Evolutionary conservation across 2,329 filamentous ascomycete species (phyloP).

Genomic region (Lachnellula subtilissima): DNA sequence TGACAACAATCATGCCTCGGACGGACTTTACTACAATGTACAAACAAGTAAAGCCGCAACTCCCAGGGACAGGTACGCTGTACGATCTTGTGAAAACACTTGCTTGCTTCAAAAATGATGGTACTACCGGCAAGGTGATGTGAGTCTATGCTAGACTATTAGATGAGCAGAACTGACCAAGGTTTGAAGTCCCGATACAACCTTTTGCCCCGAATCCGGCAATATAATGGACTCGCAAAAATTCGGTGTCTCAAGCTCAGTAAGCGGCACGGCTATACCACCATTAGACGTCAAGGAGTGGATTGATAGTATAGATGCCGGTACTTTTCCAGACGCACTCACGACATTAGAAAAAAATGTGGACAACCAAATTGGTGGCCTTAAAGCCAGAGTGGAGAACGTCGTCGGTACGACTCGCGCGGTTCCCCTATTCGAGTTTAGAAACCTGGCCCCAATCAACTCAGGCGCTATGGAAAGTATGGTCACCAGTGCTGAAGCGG

Average conservation of each 20-base stretch:
- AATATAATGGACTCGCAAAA: too few species aligned
- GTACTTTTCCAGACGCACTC: not conserved
- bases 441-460: not conserved
- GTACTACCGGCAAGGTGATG: not conserved
- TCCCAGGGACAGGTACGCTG: not conserved
- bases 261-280: not conserved
- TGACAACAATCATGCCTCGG: slow-evolving; percentile 7
- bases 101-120: slow-evolving; percentile 7
- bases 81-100: slow-evolving; percentile 6
- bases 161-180: not conserved
- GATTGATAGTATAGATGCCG: not conserved
- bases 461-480: not conserved
- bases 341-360: not conserved
- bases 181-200: not conserved
- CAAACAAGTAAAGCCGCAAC: slow-evolving; percentile 8
- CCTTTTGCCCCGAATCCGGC: not conserved
- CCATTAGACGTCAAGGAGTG: not conserved
- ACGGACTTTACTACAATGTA: slow-evolving; percentile 10
- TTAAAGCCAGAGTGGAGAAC: not conserved
- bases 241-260: not conserved
- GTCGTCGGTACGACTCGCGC: slow-evolving; percentile 2
- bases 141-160: slow-evolving; percentile 3
- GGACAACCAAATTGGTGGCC: slow-evolving; percentile 2
- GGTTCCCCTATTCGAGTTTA: slow-evolving; percentile 8
- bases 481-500: slow-evolving; percentile 1